phyloP scores from a whole-genome alignment of 2,329 filamentous ascomycete genomes.

The Sporothrix protearum region DNA sequence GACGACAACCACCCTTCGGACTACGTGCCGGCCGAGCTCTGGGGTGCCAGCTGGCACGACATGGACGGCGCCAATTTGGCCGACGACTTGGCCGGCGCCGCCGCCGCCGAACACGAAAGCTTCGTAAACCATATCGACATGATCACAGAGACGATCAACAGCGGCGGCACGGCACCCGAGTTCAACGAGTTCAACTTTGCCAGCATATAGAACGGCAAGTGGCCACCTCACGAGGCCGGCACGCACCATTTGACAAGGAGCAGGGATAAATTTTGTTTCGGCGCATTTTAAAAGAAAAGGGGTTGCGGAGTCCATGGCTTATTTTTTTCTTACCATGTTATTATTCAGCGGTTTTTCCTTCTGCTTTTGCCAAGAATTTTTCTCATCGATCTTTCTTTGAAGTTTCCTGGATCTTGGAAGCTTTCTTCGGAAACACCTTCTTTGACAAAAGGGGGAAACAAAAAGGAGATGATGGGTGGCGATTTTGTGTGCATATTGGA shows the following conservation, averaged over 20 bases:
- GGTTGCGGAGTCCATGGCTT: neutral
- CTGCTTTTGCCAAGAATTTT: neutral
- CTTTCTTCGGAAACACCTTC: neutral
- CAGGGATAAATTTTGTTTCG: neutral
- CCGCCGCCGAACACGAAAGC: conserved; percentile 25
- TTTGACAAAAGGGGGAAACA: neutral
- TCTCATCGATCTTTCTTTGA: neutral
- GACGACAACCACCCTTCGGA: conserved; percentile 43
- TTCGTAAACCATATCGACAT: conserved; percentile 48
- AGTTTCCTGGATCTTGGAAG: no score
- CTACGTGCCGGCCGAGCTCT: conserved; percentile 54
- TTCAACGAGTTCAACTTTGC: conserved; percentile 23
- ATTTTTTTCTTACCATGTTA: neutral
- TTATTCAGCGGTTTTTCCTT: neutral
- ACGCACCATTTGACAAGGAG: neutral
- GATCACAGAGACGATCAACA: conserved; percentile 39
- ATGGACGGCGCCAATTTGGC: neutral
- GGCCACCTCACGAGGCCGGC: neutral
- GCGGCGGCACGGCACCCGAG: conserved; percentile 11
- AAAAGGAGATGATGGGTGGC: neutral
- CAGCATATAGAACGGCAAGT: neutral
- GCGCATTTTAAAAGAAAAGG: neutral
- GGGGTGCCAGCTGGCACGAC: conserved; percentile 34
- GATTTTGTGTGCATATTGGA: conserved; percentile 1
- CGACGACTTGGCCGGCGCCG: neutral